Percentiles rank a stretch among this genome's conserved stretches.
phyloP scores from a whole-genome alignment of 305 asterid species.

The Fraxinus platypoda region DNA sequence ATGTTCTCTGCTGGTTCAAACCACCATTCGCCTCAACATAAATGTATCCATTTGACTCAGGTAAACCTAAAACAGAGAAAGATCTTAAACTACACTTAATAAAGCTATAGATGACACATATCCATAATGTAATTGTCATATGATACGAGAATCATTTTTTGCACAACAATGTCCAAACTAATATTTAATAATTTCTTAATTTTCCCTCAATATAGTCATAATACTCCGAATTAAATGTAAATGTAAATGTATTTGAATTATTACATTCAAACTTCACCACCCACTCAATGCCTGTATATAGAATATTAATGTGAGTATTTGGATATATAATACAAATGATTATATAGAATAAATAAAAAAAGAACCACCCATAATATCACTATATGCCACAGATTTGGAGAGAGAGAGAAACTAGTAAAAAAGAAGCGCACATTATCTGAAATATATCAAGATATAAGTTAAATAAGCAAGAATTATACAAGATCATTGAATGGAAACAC shows the following conservation, averaged over 20 bases:
- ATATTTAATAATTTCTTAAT: background rate
- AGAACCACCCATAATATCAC: background rate
- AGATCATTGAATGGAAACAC: background rate
- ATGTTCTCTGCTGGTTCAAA: constrained; percentile 93
- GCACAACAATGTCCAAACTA: background rate
- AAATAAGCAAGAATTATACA: background rate
- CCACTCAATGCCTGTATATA: background rate
- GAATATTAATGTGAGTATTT: too few species aligned
- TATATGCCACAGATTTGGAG: background rate
- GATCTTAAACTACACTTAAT: background rate
- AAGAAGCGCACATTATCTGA: background rate
- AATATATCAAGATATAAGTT: background rate
- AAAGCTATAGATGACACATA: background rate
- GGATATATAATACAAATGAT: background rate
- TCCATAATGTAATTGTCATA: background rate
- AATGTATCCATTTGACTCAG: constrained; percentile 91
- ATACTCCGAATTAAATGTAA: background rate
- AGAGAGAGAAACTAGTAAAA: too few species aligned
- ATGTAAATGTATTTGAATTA: background rate
- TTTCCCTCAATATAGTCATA: background rate
- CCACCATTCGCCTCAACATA: constrained; percentile 98
- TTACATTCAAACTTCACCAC: background rate
- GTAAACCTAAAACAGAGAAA: constrained; percentile 53
- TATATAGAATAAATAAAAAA: background rate
- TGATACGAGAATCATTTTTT: background rate